These are phyloP conservation scores for Caulochytrium protostelioides DNA, from an alignment of 371 early-diverging fungal species.

Conservation along the genomic window DNA sequence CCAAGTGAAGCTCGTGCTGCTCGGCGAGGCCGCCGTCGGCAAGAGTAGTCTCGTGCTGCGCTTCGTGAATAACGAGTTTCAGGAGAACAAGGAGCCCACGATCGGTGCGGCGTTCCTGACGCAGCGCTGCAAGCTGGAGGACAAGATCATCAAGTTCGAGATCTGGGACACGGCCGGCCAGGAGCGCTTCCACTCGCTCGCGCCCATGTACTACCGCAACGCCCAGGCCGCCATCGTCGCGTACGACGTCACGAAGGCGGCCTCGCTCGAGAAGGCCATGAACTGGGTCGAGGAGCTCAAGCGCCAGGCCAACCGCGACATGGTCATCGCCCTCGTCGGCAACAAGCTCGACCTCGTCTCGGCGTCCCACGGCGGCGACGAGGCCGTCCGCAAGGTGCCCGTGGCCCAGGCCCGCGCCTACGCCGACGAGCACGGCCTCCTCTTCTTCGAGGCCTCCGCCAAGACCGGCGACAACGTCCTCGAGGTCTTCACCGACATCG, in stretches of 20 bases:
- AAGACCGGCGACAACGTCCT: constrained; percentile 67
- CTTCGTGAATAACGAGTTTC: constrained; percentile 90
- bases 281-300: constrained; percentile 96
- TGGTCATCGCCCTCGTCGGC: constrained; percentile 90
- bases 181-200: constrained; percentile 57
- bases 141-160: constrained; percentile 38
- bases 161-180: constrained; percentile 51
- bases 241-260: constrained; percentile 89
- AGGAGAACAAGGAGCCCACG: constrained; percentile 93
- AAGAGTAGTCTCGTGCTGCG: constrained; percentile 58
- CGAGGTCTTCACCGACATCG: constrained; percentile 57
- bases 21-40: constrained; percentile 41
- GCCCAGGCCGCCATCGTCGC: constrained; percentile 89
- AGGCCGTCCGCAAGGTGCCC: constrained; percentile 9
- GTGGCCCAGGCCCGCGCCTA: constrained; percentile 64
- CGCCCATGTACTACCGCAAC: constrained; percentile 97
- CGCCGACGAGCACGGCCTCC: constrained; percentile 55
- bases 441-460: constrained; percentile 87
- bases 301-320: constrained; percentile 83
- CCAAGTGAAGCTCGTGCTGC: constrained; percentile 34
- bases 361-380: constrained; percentile 37
- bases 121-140: constrained; percentile 31
- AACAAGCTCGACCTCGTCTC: constrained; percentile 89
- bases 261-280: constrained; percentile 88
- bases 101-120: constrained; percentile 55